phyloP scores from a whole-genome alignment of 306 rosid genomes.

The Dalbergia oliveri region DNA sequence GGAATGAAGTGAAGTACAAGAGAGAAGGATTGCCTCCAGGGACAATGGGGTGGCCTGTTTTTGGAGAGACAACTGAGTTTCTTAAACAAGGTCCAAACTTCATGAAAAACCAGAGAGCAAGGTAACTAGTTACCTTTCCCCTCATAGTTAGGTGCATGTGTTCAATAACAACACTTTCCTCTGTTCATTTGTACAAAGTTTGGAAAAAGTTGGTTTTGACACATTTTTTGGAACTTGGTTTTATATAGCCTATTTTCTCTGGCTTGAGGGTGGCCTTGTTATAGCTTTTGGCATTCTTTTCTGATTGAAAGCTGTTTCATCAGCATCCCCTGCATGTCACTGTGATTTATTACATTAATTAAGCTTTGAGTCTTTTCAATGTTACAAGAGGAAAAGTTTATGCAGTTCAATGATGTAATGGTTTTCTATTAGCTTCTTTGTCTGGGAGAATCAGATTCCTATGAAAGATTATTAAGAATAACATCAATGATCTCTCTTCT shows the following conservation, averaged over 20 bases:
- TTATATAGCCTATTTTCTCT: background rate
- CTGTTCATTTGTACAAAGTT: constrained; percentile 14
- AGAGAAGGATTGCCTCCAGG: constrained; percentile 92
- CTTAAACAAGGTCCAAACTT: constrained; percentile 97
- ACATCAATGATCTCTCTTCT: constrained; percentile 9
- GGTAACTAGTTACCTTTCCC: constrained; percentile 51
- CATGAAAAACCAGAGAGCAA: constrained; percentile 89
- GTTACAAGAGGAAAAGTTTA: constrained; percentile 17
- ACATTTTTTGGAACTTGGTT: constrained; percentile 18
- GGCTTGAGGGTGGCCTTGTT: constrained; percentile 3
- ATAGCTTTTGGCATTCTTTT: background rate
- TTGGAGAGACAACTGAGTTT: constrained; percentile 98
- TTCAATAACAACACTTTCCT: background rate
- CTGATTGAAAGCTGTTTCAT: constrained; percentile 26
- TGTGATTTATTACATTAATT: constrained; percentile 24
- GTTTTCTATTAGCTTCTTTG: background rate
- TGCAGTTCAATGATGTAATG: constrained; percentile 19
- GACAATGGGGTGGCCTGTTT: constrained; percentile 99
- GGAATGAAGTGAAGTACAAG: constrained; percentile 80
- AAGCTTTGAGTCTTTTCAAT: constrained; percentile 21
- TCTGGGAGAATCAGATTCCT: constrained; percentile 1
- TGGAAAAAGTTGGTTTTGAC: background rate
- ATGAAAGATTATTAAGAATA: constrained; percentile 4
- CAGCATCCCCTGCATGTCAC: constrained; percentile 44
- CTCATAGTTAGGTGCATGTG: constrained; percentile 10